phyloP scores from a whole-genome alignment of 495 filamentous ascomycete species.

The Pyrenula massariospora region DNA sequence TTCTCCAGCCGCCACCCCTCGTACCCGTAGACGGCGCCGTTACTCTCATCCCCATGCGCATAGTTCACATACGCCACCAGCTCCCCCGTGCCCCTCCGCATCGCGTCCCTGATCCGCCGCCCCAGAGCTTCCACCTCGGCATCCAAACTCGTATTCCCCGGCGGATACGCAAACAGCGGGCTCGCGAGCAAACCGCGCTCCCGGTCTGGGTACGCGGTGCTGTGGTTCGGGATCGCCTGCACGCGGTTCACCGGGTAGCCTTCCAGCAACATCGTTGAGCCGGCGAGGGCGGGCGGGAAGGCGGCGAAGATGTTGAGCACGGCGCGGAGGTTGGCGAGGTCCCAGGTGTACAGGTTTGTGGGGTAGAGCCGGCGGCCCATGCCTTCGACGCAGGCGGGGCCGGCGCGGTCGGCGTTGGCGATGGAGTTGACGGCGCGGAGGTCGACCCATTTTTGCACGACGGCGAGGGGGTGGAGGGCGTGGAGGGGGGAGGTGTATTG shows the following conservation, averaged over 20 bases:
- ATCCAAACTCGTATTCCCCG: conserved; percentile 22
- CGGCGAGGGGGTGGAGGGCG: not conserved
- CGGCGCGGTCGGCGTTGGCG: not conserved
- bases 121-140: conserved; percentile 24
- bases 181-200: conserved; percentile 27
- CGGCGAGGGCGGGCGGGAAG: conserved; percentile 14
- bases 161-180: conserved; percentile 24
- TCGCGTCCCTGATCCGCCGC: conserved; percentile 27
- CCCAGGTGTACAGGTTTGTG: not conserved
- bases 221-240: conserved; percentile 15
- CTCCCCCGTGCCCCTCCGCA: conserved; percentile 21
- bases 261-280: conserved; percentile 42
- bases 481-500: not conserved
- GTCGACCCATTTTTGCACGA: not conserved
- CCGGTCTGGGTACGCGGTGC: conserved; percentile 34
- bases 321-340: not conserved
- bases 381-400: not conserved
- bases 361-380: not conserved
- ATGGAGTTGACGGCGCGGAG: not conserved
- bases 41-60: conserved; percentile 39
- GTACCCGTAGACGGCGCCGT: conserved; percentile 33
- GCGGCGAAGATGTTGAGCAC: not conserved
- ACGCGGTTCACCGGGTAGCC: conserved; percentile 39
- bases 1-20: conserved; percentile 34
- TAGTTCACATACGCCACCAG: conserved; percentile 48